Evolutionary conservation across 2,329 filamentous ascomycete species (phyloP), one percentile per base, ranked within the genome.

Genomic region (Aspergillus terreus): DNA sequence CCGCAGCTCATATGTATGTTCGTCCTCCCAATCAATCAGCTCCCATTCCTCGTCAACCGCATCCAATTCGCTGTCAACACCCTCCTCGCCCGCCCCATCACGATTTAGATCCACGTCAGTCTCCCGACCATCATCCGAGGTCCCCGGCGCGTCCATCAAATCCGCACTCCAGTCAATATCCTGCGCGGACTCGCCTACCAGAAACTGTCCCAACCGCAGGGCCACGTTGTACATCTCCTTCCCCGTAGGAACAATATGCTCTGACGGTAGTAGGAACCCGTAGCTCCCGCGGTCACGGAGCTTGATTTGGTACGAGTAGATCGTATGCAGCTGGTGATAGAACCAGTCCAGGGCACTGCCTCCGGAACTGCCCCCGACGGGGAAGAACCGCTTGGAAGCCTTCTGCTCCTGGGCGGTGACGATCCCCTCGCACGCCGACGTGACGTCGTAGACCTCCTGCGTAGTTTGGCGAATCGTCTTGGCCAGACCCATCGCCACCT

Each of bases 341-440:
- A 99, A 96, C 84, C 89, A 97, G 71, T 97, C 94, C 40, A 97
- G 83, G 1, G 89, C 90, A 45, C 88, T 92, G 2, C 92, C 92
- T 36, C 92, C 92, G 3, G 86, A 84, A 0, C 82, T 82, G 66
- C 94, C 88, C 56, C 92, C 82, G 36, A 83, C 77, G 3, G 77
- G 76, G 19, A 77, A 72, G 5, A 74, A 54, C 12, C 54, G 48
- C 30, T 63, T 62, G 30, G 62, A 52, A 10, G 47, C 33, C 44
- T 69, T 43, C 23, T 64, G 60, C 23, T 53, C 59, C 35, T 63
- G 62, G 1, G 60, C 65, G 6, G 71, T 68, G 1, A 88, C 80
- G 15, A 88, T 87, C 14, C 90, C 90, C 49, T 95, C 87, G 63
- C 94, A 99, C 1, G 94, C 94, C 1, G 90, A 90, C 4, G 85